Evolutionary conservation across 176 grass and related monocot genomes (phyloP).

Genomic region (Dactylis glomerata): DNA sequence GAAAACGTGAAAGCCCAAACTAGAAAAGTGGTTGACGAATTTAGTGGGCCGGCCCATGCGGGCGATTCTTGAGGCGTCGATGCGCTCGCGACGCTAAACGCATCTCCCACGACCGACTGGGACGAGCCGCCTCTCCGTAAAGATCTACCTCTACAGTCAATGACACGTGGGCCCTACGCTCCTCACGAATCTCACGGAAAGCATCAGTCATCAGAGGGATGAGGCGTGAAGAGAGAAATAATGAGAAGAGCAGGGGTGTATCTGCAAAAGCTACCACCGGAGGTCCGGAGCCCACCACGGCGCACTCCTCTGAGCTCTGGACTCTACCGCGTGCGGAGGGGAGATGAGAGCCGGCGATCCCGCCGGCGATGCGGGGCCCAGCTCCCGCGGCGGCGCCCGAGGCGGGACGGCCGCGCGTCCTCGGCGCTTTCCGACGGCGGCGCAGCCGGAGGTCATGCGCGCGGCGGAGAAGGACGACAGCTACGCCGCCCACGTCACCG

Average conservation of each 20-base stretch:
- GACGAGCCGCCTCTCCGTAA: not conserved
- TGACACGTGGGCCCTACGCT: not conserved
- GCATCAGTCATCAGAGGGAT: not conserved
- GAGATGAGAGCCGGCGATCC: conserved; percentile 30
- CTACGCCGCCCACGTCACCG: conserved; percentile 86
- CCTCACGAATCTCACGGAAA: not conserved
- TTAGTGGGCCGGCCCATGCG: no score
- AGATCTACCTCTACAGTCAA: not conserved
- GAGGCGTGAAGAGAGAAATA: not conserved
- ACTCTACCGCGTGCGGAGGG: conserved; percentile 8
- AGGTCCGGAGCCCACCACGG: not conserved
- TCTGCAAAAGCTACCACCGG: conserved; percentile 1
- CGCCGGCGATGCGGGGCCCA: conserved; percentile 55
- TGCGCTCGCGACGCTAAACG: no score
- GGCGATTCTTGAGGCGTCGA: no score
- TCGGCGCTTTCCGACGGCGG: conserved; percentile 62
- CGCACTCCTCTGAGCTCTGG: conserved; percentile 14
- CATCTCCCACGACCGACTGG: no score
- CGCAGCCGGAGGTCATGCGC: conserved; percentile 96
- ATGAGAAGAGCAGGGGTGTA: not conserved
- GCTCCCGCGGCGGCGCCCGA: conserved; percentile 27
- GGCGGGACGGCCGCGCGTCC: not conserved
- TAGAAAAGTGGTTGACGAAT: no score
- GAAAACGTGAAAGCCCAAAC: no score
- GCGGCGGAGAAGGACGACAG: conserved; percentile 96